phyloP scores from a whole-genome alignment of 2,329 filamentous ascomycete species.

The Calycina herbarum region DNA sequence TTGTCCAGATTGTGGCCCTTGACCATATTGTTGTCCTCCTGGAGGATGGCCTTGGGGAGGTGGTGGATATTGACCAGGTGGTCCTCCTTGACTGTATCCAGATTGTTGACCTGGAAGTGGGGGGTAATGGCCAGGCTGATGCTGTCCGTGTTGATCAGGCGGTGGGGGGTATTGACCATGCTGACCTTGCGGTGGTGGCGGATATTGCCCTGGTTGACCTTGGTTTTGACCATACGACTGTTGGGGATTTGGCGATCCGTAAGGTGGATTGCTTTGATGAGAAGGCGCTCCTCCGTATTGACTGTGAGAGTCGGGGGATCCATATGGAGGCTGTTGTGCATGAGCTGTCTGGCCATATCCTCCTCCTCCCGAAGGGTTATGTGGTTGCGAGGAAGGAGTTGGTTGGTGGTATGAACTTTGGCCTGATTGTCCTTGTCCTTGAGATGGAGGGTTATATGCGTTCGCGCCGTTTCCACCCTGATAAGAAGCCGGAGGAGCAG shows the following conservation, averaged over 20 bases:
- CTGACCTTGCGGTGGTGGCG: not conserved
- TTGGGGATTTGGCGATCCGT: conserved; percentile 10
- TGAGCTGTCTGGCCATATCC: conserved; percentile 9
- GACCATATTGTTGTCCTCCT: conserved; percentile 4
- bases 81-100: conserved; percentile 17
- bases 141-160: not conserved
- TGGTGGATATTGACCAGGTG: conserved; percentile 13
- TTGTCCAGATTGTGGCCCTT: conserved; percentile 18
- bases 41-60: conserved; percentile 24
- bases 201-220: conserved; percentile 5
- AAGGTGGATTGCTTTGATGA: conserved; percentile 11
- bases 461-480: conserved; percentile 41
- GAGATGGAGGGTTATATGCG: conserved; percentile 24
- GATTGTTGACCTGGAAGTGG: conserved; percentile 19
- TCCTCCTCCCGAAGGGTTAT: conserved; percentile 18
- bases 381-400: conserved; percentile 14
- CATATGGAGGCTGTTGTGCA: conserved; percentile 18
- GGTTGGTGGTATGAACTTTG: conserved; percentile 15
- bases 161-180: conserved; percentile 7
- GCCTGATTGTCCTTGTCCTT: conserved; percentile 14
- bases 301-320: conserved; percentile 7
- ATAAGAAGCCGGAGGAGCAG: conserved; percentile 63
- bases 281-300: conserved; percentile 10
- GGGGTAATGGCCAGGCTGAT: conserved; percentile 2
- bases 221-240: conserved; percentile 17